Evolutionary conservation across 2,329 filamentous ascomycete species (phyloP).

Genomic region (Trichophaea hybrida): DNA sequence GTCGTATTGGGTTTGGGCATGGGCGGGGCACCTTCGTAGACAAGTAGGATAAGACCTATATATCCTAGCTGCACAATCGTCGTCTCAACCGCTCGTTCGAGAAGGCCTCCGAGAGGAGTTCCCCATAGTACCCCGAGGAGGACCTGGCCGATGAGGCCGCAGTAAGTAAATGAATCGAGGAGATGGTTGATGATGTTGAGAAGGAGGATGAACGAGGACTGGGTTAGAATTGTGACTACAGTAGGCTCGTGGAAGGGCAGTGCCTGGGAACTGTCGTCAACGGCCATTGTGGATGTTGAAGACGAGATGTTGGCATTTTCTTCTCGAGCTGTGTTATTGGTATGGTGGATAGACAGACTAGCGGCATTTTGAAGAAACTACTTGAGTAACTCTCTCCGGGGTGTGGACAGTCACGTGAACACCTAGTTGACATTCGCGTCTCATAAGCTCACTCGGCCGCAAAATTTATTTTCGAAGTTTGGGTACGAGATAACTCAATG

Average conservation of each 20-base stretch:
- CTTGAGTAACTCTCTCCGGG: no score
- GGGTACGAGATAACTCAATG: no score
- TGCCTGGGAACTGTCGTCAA: background rate
- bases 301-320: no score
- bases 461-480: no score
- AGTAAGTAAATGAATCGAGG: conserved; percentile 49
- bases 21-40: conserved; percentile 47
- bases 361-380: no score
- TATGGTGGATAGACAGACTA: no score
- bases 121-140: conserved; percentile 58
- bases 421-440: no score
- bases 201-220: conserved; percentile 47
- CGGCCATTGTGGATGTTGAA: no score
- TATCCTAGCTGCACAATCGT: conserved; percentile 54
- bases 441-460: no score
- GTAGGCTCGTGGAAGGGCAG: conserved; percentile 47
- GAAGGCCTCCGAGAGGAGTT: conserved; percentile 47
- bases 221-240: conserved; percentile 45
- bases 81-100: conserved; percentile 40
- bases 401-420: no score
- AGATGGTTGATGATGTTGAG: conserved; percentile 45
- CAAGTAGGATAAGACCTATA: conserved; percentile 54
- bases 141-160: conserved; percentile 58
- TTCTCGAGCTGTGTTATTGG: no score
- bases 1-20: background rate